Base-by-base conservation (phyloP, 768 basidiomycete genomes). In the Lentinus brumalis region DNA sequence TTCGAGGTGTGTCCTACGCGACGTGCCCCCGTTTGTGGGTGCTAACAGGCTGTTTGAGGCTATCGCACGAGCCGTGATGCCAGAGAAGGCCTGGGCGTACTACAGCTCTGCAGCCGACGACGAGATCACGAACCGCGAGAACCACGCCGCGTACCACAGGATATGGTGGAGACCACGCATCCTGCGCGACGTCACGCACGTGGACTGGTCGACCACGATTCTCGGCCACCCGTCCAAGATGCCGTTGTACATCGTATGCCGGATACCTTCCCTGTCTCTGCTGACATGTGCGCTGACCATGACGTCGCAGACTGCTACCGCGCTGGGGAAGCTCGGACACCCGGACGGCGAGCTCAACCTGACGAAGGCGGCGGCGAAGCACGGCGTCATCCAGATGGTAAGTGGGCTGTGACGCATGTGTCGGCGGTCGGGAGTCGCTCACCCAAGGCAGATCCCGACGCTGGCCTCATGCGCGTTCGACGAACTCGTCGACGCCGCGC, bases 401-500 rank as follows among this genome's bases (percentile, higher is more conserved):
- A 50, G 62, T 45, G 18, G 32, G 21, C 21, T 26, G 21, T 26
- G 21, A 26, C 35, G 7, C 45, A 45, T 9, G 45, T 29, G 7
- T 35, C 35, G 35, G 6, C 35, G 35, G 6, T 35, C 7, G 35
- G 7, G 35, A 6, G 35, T 35, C 7, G 7, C 11, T 6, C 6
- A 35, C 7, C 6, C 35, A 35, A 6, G 11, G 12, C 67, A 96
- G 96, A 96, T 98, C 55, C 94, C 96, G 2, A 98, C 97, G 0
- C 79, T 98, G 21, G 93, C 96, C 0, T 95, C 92, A 0, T 98
- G 95, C 73, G 92, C 93, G 0, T 97, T 98, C 73, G 95, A 98
- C 71, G 94, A 98, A 73, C 85, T 98, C 52, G 81, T 97, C n/a
- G 90, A 96, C 70, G 91, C 86, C 0, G 90, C 94, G 12, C 75